Base-by-base conservation (phyloP, 164 flowering plant species). In the Aristolochia contorta region DNA sequence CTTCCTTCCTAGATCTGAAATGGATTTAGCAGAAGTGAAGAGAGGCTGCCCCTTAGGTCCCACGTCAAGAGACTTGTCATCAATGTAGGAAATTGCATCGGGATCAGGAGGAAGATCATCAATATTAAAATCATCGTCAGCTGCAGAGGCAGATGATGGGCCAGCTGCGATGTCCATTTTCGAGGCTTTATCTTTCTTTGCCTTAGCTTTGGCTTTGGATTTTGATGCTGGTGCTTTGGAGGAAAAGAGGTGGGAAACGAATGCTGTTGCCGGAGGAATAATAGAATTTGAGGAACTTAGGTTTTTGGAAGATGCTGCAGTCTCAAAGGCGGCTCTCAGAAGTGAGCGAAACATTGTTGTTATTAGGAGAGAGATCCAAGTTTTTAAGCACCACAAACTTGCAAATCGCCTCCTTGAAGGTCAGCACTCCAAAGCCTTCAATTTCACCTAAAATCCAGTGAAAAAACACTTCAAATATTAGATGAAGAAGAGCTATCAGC, bases 11-110 rank as follows among this genome's bases (percentile, higher is more conserved):
- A 93, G 89, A 6, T 71, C 69, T 4, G 94, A 78, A 27, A 93
- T 72, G 2, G 92, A 74, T 6, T 74, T 8, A 14, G 82, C 55
- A 13, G 79, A 60, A 19, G 95, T 81, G 74, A 93, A 88, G 50
- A 93, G 82, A 2, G 85, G 89, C 10, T 78, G 79, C 14, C 83
- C 85, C 15, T 85, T 78, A 53, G 88, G 86, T 2, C 89, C 92
- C 8, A 88, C 71, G 63, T 93, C 89, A 7, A 87, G 90, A 2
- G 85, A 70, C 20, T 74, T 72, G 51, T 86, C 74, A 7, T 72
- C 75, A 12, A 79, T 80, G 30, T 48, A 64, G 16, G 65, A 69
- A 6, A 66, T 47, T 4, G 86, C 78, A 6, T 72, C 71, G 19
- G 71, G 82, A 4, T 73, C 79, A 53, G 54, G 48, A 7, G 66